Conservation (phyloP, 176 grass and related monocot species). For the Phoenix dactylifera region DNA sequence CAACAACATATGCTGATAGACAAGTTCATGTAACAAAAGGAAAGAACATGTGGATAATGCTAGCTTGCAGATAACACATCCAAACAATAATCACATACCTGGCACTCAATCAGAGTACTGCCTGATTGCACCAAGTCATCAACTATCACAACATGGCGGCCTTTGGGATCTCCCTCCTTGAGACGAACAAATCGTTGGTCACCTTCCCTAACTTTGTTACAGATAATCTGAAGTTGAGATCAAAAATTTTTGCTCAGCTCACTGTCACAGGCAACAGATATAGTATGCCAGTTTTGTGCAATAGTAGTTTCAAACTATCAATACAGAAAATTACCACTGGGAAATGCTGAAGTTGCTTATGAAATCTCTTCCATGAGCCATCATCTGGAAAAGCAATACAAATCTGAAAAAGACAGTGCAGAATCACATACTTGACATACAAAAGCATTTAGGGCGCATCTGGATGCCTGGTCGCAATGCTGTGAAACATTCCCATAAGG, state of each 20-base stretch:
- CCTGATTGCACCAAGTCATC: constrained; percentile 97
- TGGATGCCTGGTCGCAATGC: neutral
- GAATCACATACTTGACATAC: constrained; percentile 17
- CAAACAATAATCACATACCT: constrained; percentile 29
- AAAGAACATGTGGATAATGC: no score
- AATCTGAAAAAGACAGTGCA: constrained; percentile 41
- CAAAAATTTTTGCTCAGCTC: neutral
- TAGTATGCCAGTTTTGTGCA: no score
- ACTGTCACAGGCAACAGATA: no score
- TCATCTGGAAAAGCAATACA: constrained; percentile 98
- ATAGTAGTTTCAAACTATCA: no score
- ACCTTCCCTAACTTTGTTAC: constrained; percentile 93
- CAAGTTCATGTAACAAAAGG: no score
- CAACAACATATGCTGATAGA: no score
- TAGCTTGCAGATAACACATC: no score
- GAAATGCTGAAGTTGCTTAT: constrained; percentile 95
- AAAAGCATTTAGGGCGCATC: constrained; percentile 1
- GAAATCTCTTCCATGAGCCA: constrained; percentile 87
- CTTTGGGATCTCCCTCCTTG: constrained; percentile 84
- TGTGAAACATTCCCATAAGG: no score
- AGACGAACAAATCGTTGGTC: constrained; percentile 82
- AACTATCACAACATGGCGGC: constrained; percentile 81
- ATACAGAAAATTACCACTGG: constrained; percentile 54
- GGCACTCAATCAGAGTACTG: constrained; percentile 91
- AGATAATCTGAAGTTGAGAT: constrained; percentile 47